phyloP scores from a whole-genome alignment of 164 flowering plant species.

The Piper betle region DNA sequence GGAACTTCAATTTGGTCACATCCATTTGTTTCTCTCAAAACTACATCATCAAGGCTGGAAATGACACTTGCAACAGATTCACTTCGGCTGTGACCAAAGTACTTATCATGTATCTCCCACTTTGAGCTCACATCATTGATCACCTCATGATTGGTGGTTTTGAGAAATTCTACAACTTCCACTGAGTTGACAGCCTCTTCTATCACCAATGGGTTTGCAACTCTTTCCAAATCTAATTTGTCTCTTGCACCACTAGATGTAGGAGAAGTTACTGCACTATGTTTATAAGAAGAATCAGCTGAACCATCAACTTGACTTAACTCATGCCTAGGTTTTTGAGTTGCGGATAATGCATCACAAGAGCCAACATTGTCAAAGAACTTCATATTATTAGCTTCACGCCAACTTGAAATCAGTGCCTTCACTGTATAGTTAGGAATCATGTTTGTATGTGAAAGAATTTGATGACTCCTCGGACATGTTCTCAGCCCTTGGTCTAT shows the following conservation, averaged over 20 bases:
- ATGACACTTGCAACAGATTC: constrained; percentile 60
- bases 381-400: constrained; percentile 41
- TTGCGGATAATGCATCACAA: constrained; percentile 5
- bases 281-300: constrained; percentile 13
- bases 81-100: constrained; percentile 53
- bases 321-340: constrained; percentile 18
- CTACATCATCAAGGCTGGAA: constrained; percentile 41
- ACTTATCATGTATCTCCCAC: constrained; percentile 27
- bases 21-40: constrained; percentile 23
- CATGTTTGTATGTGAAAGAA: constrained; percentile 50
- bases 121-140: constrained; percentile 18
- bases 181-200: constrained; percentile 15
- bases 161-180: constrained; percentile 3
- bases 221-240: no score
- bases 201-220: background rate
- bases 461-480: constrained; percentile 66
- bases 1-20: constrained; percentile 25
- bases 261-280: constrained; percentile 25
- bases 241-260: constrained; percentile 34
- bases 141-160: background rate
- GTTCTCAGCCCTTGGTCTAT: constrained; percentile 46
- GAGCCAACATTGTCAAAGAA: constrained; percentile 17
- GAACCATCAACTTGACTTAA: constrained; percentile 19
- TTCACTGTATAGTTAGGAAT: constrained; percentile 83
- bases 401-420: constrained; percentile 72